phyloP scores from a whole-genome alignment of 129 eudicot genomes.

The Scalesia atractyloides region DNA sequence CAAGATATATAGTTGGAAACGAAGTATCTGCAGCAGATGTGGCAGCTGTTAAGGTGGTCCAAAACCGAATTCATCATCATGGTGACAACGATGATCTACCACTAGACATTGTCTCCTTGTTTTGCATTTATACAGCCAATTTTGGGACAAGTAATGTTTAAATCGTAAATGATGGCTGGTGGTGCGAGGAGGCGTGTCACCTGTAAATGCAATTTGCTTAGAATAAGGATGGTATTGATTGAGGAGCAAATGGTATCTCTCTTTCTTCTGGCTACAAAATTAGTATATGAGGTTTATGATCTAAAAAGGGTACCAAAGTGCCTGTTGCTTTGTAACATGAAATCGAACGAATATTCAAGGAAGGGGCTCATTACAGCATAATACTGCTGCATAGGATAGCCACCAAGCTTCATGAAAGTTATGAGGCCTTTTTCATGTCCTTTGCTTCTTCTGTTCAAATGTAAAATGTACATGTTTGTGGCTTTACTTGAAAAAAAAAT shows the following conservation, averaged over 20 bases:
- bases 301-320: conserved; percentile 39
- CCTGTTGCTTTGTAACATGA: conserved; percentile 26
- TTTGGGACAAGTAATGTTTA: conserved; percentile 21
- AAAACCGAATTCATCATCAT: conserved; percentile 57
- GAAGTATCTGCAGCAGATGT: conserved; percentile 41
- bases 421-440: conserved; percentile 32
- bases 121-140: not conserved
- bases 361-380: conserved; percentile 29
- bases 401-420: conserved; percentile 36
- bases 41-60: conserved; percentile 85
- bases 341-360: conserved; percentile 30
- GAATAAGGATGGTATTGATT: too few species aligned
- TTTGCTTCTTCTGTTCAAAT: conserved; percentile 26
- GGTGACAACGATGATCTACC: conserved; percentile 26
- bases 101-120: conserved; percentile 32
- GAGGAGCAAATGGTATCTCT: conserved; percentile 36
- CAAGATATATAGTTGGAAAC: conserved; percentile 59
- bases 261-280: conserved; percentile 32
- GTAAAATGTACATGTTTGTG: conserved; percentile 47
- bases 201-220: conserved; percentile 54
- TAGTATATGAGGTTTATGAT: conserved; percentile 33
- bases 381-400: conserved; percentile 40
- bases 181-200: conserved; percentile 36
- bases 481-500: conserved; percentile 18
- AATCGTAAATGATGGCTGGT: conserved; percentile 20